A percentile compares a stretch with the other conserved stretches of the same genome.
phyloP scores from a whole-genome alignment of 257 asterid species.

The Solanum ossicruentum region DNA sequence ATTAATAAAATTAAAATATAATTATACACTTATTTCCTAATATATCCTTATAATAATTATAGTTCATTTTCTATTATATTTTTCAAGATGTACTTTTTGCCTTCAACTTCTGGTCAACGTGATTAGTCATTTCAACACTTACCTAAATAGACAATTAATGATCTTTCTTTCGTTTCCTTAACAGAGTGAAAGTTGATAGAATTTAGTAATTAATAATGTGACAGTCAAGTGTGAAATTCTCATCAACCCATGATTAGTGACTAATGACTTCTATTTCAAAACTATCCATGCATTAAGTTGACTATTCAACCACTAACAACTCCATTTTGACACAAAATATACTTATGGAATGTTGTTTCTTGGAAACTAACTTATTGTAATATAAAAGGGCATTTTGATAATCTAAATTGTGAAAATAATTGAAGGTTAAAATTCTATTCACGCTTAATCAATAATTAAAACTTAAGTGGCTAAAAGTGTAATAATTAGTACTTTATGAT shows the following conservation, averaged over 20 bases:
- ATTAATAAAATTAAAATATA: too few species aligned
- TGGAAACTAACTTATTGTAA: neutral
- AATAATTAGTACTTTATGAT: neutral
- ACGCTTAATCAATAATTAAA: neutral
- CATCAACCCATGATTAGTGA: neutral
- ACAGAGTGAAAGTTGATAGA: neutral
- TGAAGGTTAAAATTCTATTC: neutral
- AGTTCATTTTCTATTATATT: too few species aligned
- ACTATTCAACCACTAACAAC: neutral
- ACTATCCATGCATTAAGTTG: neutral
- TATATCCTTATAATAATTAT: too few species aligned
- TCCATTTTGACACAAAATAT: neutral
- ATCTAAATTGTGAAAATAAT: too few species aligned
- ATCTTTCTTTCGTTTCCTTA: neutral
- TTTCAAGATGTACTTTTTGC: too few species aligned
- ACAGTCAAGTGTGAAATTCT: neutral
- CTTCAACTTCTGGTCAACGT: neutral
- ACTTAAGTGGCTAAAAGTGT: neutral
- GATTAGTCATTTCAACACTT: neutral
- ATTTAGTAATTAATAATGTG: neutral
- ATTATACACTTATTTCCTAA: too few species aligned
- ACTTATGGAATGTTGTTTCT: neutral
- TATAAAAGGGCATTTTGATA: too few species aligned
- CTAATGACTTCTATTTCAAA: neutral
- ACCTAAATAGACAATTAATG: neutral